Percentiles rank a stretch among this genome's conserved stretches.
These are phyloP conservation scores for Colletotrichum siamense DNA, from an alignment of 2,329 filamentous ascomycete species.

Conservation along the genomic window DNA sequence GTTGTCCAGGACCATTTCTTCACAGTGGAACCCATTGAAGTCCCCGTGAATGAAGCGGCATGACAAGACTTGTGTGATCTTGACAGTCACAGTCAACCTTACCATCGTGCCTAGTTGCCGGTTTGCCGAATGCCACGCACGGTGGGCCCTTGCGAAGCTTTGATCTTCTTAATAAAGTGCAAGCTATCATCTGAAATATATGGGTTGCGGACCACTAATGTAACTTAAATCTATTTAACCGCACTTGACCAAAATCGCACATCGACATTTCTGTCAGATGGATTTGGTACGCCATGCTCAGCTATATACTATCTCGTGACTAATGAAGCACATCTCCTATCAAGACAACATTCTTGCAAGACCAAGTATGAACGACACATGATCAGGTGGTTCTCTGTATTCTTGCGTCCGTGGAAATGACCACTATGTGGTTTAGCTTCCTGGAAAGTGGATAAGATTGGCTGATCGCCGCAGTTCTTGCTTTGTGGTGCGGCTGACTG, in stretches of 20 bases:
- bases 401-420: not conserved
- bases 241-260: not conserved
- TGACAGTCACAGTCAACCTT: not conserved
- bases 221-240: not conserved
- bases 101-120: not conserved
- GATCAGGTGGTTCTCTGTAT: not conserved
- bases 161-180: not conserved
- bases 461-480: not conserved
- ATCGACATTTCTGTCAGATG: not conserved
- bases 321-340: not conserved
- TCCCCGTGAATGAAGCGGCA: not conserved
- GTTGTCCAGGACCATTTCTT: not conserved
- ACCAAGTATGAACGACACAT: not conserved
- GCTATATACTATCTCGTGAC: not conserved
- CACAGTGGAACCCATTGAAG: not conserved
- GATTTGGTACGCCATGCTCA: not conserved
- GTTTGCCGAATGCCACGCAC: not conserved
- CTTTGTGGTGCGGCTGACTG: not conserved
- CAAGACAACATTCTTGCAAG: not conserved
- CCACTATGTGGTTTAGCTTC: not conserved
- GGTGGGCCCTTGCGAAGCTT: not conserved
- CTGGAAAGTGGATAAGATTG: not conserved
- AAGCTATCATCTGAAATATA: not conserved
- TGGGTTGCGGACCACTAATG: not conserved
- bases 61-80: not conserved